Evolutionary conservation across 192 early-diverging fungal genomes (phyloP), one percentile per base, ranked within the genome.

Genomic region (Backusella parvicylindrica): DNA sequence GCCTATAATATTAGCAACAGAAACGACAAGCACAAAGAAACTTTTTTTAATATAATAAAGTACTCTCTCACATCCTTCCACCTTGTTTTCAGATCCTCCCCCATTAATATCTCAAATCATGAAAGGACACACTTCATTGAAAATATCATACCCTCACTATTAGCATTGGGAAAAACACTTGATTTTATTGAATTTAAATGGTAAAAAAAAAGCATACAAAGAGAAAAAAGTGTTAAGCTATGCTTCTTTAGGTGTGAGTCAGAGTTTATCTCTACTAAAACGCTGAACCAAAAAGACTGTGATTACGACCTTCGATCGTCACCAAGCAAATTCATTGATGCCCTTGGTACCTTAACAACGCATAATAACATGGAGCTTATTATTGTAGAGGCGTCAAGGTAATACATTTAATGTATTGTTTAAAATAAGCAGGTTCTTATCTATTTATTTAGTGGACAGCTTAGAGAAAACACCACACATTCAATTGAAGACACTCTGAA

Each of bases 371-470:
- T 60, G 53, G 16, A 60, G 35, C 12, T 65, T 65, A 65, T 65
- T 65, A 36, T 65, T 65, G 31, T 65, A 32, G 64, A 65, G 31
- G 64, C 32, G 64, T 65, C 64, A 65, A 65, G 64, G 31, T 35
- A 65, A 65, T 65, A 65, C 64, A 65, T 36, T 65, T 65, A 65
- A 28, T 65, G 64, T 31, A 65, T 65, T 65, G 35, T 65, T 65
- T 65, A 65, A 65, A 65, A 65, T 36, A 65, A 65, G 35, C 32
- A 65, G 64, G 64, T 65, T 65, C 64, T 65, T 65, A 65, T 65
- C 64, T 13, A 32, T 65, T 65, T 65, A 65, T 65, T 65, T 65
- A 65, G 33, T 36, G 64, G 64, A 36, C 64, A 35, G 18, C 30
- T 65, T 36, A 35, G 35, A 65, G 64, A 65, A 65, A 65, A 65